Conservation (phyloP, 2,329 filamentous ascomycete genomes). For the Neofusicoccum kwambonambiense region DNA sequence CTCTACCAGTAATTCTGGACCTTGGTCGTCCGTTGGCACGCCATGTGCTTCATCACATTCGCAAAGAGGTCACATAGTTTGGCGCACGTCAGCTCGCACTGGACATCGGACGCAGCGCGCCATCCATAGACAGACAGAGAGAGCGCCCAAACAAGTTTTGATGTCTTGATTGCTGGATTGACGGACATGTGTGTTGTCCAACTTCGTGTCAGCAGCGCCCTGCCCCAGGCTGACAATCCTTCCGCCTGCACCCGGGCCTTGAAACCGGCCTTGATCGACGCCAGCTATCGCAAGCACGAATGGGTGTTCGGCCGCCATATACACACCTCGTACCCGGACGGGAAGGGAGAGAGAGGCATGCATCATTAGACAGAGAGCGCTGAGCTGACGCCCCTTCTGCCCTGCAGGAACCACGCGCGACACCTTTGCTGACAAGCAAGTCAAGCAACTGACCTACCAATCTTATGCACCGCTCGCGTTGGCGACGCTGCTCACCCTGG, state of each 20-base stretch:
- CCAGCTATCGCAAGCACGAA: not conserved
- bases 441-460: slow-evolving; percentile 72
- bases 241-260: not conserved
- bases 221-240: not conserved
- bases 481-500: slow-evolving; percentile 65
- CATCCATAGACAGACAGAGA: not conserved
- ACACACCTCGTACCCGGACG: too few relatives aligned
- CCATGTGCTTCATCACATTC: slow-evolving; percentile 11
- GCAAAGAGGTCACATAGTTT: not conserved
- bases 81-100: not conserved
- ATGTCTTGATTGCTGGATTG: not conserved
- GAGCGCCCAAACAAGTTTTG: not conserved
- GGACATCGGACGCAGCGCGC: not conserved
- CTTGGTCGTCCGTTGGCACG: not conserved
- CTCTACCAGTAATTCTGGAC: not conserved
- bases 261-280: not conserved
- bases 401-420: slow-evolving; percentile 70
- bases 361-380: not conserved
- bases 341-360: not conserved
- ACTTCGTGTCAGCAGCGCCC: not conserved
- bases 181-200: not conserved
- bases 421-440: slow-evolving; percentile 68
- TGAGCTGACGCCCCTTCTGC: not conserved
- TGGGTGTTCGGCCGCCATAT: not conserved
- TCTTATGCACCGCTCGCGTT: slow-evolving; percentile 72